A percentile compares a stretch with the other conserved stretches of the same genome.
phyloP scores from a whole-genome alignment of 2,329 filamentous ascomycete genomes.

The Colletotrichum sp. region DNA sequence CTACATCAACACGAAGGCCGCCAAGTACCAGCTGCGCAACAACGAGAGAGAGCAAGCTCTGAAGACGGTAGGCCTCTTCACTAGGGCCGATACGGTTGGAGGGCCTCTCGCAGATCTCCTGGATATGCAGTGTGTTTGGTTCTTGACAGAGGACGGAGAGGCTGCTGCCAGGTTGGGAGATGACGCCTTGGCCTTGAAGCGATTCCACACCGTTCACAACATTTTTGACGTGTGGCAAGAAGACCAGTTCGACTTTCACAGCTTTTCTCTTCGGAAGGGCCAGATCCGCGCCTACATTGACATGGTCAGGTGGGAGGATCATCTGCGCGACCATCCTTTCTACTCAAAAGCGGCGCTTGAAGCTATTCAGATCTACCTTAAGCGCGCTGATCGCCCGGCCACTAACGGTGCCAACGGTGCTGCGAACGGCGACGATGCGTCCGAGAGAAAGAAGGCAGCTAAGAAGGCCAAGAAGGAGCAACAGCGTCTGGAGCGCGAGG shows the following conservation, averaged over 20 bases:
- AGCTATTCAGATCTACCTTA: conserved; percentile 81
- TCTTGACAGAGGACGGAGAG: conserved; percentile 91
- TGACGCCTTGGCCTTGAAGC: conserved; percentile 85
- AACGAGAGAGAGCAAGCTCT: conserved; percentile 87
- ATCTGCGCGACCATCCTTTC: conserved; percentile 89
- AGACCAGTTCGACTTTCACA: conserved; percentile 99
- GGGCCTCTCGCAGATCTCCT: conserved; percentile 89
- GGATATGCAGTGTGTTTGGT: conserved; percentile 99
- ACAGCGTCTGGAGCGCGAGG: conserved; percentile 71
- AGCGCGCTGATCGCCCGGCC: conserved; percentile 77
- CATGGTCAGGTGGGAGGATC: conserved; percentile 96
- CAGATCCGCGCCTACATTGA: conserved; percentile 94
- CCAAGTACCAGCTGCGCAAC: conserved; percentile 95
- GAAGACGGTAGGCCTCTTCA: conserved; percentile 92
- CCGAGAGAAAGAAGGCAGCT: conserved; percentile 82
- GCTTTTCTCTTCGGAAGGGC: conserved; percentile 94
- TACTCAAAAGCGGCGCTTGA: conserved; percentile 84
- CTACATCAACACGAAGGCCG: conserved; percentile 98
- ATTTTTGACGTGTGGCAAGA: conserved; percentile 99
- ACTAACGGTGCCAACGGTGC: conserved; percentile 67
- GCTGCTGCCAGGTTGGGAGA: conserved; percentile 84
- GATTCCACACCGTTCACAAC: conserved; percentile 85
- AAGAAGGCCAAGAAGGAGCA: conserved; percentile 88
- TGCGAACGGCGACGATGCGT: conserved; percentile 57
- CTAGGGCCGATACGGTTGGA: conserved; percentile 84